These are phyloP conservation scores for Lodderomyces orthopsilosis DNA, from an alignment of 1,139 yeast genomes.

Conservation along the genomic window DNA sequence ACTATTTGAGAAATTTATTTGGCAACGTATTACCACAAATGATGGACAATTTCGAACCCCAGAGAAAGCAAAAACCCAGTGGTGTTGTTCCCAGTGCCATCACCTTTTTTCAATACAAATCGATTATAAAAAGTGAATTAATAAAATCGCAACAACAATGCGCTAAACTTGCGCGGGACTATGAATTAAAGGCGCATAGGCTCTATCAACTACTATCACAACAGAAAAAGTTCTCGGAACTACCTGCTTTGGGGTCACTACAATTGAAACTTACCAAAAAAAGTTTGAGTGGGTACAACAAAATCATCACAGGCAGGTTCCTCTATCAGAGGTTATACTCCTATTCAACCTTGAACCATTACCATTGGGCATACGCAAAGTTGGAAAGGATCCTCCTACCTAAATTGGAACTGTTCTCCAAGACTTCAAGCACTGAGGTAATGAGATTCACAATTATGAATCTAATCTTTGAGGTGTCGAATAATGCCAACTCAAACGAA, in stretches of 20 bases:
- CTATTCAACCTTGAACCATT: conserved; percentile 40
- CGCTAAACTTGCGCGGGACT: conserved; percentile 14
- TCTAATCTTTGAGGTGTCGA: conserved; percentile 20
- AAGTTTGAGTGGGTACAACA: conserved; percentile 7
- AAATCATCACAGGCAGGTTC: conserved; percentile 28
- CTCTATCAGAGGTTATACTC: conserved; percentile 32
- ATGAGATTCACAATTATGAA: conserved; percentile 19
- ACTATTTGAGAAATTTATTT: conserved; percentile 40
- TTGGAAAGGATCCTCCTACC: conserved; percentile 36
- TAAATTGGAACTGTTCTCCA: conserved; percentile 13
- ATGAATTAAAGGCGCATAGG: conserved; percentile 15
- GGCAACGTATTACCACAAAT: conserved; percentile 25
- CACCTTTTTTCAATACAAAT: neutral
- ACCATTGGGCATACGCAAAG: conserved; percentile 47
- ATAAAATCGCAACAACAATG: conserved; percentile 17
- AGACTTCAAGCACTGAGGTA: neutral
- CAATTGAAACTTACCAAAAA: conserved; percentile 10
- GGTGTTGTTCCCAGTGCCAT: neutral
- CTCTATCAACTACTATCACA: conserved; percentile 10
- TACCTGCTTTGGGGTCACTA: conserved; percentile 12
- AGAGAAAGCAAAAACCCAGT: neutral
- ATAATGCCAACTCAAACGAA: conserved; percentile 6
- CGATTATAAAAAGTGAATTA: conserved; percentile 13
- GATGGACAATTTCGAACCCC: neutral
- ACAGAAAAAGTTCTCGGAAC: conserved; percentile 5